Evolutionary conservation across 1,284 basidiomycete species (phyloP).

Genomic region (Wolfiporia cocos): DNA sequence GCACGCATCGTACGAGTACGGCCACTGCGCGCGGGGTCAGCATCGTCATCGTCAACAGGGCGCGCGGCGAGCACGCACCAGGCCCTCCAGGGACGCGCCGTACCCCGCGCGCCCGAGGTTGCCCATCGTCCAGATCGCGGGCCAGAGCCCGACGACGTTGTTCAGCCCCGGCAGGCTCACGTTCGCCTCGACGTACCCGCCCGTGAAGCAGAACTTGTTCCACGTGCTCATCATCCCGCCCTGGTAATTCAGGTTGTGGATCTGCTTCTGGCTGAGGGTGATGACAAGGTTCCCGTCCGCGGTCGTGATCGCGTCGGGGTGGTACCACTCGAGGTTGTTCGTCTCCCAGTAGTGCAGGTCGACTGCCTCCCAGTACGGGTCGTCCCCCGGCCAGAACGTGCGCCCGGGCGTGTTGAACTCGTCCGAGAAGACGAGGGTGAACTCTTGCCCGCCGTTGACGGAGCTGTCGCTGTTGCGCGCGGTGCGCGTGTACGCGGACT

Average conservation of each 20-base stretch:
- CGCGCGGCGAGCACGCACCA: slow-evolving; percentile 28
- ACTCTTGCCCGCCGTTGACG: slow-evolving; percentile 31
- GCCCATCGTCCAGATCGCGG: slow-evolving; percentile 57
- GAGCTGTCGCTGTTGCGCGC: too few species aligned
- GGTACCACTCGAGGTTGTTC: slow-evolving; percentile 51
- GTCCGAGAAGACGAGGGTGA: slow-evolving; percentile 60
- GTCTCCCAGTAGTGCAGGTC: slow-evolving; percentile 69
- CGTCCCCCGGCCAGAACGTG: slow-evolving; percentile 46
- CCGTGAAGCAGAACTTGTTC: slow-evolving; percentile 65
- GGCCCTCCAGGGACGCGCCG: slow-evolving; percentile 57
- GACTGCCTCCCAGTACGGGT: slow-evolving; percentile 64
- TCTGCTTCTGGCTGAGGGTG: slow-evolving; percentile 37
- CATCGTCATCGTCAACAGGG: slow-evolving; percentile 15
- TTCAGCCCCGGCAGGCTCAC: slow-evolving; percentile 32
- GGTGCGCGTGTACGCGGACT: slow-evolving; percentile 32
- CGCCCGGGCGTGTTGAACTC: slow-evolving; percentile 62
- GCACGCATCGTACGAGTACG: slow-evolving; percentile 73
- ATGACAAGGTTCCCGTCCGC: slow-evolving; percentile 58
- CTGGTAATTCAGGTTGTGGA: slow-evolving; percentile 55
- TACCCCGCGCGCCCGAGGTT: slow-evolving; percentile 63
- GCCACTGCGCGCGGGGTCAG: slow-evolving; percentile 48
- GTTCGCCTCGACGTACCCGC: slow-evolving; percentile 38
- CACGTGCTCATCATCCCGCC: slow-evolving; percentile 35
- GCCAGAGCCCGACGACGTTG: slow-evolving; percentile 44
- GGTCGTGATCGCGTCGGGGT: slow-evolving; percentile 62